These are phyloP conservation scores for Phycomyces nitens DNA, from an alignment of 192 early-diverging fungal genomes.

Conservation along the genomic window DNA sequence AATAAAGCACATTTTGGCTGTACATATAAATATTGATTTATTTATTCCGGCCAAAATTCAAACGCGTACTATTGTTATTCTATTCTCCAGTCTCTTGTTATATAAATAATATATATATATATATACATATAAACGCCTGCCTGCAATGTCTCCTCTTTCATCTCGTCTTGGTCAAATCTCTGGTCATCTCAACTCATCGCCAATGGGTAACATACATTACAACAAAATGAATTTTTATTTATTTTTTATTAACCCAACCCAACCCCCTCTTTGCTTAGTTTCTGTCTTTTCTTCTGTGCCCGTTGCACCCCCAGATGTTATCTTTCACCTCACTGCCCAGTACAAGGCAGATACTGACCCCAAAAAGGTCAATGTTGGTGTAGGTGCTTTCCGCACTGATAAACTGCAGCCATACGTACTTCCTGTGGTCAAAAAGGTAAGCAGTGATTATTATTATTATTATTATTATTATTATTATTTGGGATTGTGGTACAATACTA, in stretches of 20 bases:
- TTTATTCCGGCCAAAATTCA: too few species aligned
- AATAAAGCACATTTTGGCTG: too few species aligned
- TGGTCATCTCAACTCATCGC: too few species aligned
- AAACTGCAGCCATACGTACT: conserved; percentile 93
- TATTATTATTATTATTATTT: neutral
- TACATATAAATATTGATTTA: too few species aligned
- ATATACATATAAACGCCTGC: too few species aligned
- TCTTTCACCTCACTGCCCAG: conserved; percentile 82
- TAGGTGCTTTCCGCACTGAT: conserved; percentile 94
- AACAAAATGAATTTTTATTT: neutral
- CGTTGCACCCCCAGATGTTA: conserved; percentile 81
- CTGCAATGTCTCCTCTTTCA: too few species aligned
- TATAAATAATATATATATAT: too few species aligned
- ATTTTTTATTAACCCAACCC: neutral
- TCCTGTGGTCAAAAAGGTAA: conserved; percentile 87
- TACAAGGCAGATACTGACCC: conserved; percentile 78
- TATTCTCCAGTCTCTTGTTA: too few species aligned
- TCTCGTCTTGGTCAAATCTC: too few species aligned
- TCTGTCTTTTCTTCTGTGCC: conserved; percentile 52
- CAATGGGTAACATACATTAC: too few species aligned
- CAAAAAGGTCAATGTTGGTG: conserved; percentile 89
- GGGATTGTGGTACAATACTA: neutral
- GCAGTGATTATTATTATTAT: neutral
- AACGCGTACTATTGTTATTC: too few species aligned
- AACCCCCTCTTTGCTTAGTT: conserved; percentile 23